Percentiles rank a stretch among this genome's conserved stretches.
Conservation (phyloP, 2,329 filamentous ascomycete species). For the Fusarium stilboides region DNA sequence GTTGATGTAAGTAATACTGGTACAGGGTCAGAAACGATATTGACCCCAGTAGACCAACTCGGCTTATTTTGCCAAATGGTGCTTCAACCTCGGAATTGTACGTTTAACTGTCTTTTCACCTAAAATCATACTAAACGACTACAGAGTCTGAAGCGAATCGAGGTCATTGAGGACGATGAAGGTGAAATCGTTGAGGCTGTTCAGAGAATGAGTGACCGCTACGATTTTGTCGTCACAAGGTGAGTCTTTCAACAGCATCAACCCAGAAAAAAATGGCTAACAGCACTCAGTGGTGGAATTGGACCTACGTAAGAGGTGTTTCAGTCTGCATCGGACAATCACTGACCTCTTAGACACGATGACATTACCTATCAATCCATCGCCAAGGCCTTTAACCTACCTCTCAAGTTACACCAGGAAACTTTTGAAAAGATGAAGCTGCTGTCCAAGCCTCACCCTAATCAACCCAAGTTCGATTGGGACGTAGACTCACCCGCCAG, state of each 20-base stretch:
- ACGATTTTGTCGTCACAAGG: conserved; percentile 95
- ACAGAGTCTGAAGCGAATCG: conserved; percentile 83
- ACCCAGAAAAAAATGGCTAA: conserved; percentile 19
- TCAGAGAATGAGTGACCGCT: conserved; percentile 86
- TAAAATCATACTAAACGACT: conserved; percentile 5
- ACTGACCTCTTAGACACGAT: conserved; percentile 78
- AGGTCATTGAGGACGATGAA: conserved; percentile 95
- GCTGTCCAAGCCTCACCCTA: conserved; percentile 80
- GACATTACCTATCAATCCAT: conserved; percentile 98
- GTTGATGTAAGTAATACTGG: conserved; percentile 57
- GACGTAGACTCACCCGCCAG: conserved; percentile 83
- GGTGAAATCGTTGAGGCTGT: conserved; percentile 90
- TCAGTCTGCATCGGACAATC: background rate
- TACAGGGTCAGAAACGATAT: conserved; percentile 11
- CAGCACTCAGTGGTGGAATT: conserved; percentile 81
- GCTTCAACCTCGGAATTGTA: conserved; percentile 74
- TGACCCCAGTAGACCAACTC: conserved; percentile 70
- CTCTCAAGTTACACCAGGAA: conserved; percentile 81
- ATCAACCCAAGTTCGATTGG: conserved; percentile 86
- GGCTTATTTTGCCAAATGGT: conserved; percentile 75
- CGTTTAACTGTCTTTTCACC: conserved; percentile 27
- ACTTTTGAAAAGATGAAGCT: conserved; percentile 87
- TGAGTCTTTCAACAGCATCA: conserved; percentile 42
- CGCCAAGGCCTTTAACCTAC: conserved; percentile 86
- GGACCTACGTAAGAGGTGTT: conserved; percentile 81